These are phyloP conservation scores for Phialophora macrospora DNA, from an alignment of 2,329 filamentous ascomycete species.

Conservation along the genomic window DNA sequence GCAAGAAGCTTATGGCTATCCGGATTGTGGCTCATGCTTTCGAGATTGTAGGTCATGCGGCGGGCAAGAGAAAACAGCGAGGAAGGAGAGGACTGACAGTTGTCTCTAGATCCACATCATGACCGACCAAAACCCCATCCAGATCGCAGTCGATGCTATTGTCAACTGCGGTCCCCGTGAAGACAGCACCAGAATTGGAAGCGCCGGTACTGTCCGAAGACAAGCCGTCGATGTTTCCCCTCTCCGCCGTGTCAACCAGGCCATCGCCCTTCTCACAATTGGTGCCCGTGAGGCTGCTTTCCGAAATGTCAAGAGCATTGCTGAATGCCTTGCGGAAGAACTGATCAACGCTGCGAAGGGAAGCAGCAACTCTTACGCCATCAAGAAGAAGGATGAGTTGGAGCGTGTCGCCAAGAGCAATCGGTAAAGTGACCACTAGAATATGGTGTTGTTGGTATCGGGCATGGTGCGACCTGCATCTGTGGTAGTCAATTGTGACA, in stretches of 20 bases:
- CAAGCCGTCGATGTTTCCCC: conserved; percentile 99
- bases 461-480: conserved; percentile 29
- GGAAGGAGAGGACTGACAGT: conserved; percentile 27
- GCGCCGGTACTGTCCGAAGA: conserved; percentile 98
- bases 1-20: conserved; percentile 99
- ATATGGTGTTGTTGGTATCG: conserved; percentile 14
- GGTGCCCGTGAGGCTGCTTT: conserved; percentile 98
- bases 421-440: conserved; percentile 72
- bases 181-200: conserved; percentile 99
- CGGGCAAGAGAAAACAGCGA: conserved; percentile 1
- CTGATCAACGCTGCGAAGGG: conserved; percentile 99
- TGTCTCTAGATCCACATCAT: conserved; percentile 90
- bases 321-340: conserved; percentile 99
- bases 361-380: conserved; percentile 99
- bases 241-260: conserved; percentile 99
- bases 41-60: conserved; percentile 84
- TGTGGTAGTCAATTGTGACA: conserved; percentile 20
- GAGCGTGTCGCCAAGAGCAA: conserved; percentile 99
- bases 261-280: conserved; percentile 97
- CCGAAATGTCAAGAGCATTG: conserved; percentile 99
- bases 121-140: conserved; percentile 99
- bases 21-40: conserved; percentile 98
- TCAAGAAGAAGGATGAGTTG: conserved; percentile 99
- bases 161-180: conserved; percentile 99
- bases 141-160: conserved; percentile 98